Conservation (phyloP, 208 protist species). For the Trypanosoma cruzi region DNA sequence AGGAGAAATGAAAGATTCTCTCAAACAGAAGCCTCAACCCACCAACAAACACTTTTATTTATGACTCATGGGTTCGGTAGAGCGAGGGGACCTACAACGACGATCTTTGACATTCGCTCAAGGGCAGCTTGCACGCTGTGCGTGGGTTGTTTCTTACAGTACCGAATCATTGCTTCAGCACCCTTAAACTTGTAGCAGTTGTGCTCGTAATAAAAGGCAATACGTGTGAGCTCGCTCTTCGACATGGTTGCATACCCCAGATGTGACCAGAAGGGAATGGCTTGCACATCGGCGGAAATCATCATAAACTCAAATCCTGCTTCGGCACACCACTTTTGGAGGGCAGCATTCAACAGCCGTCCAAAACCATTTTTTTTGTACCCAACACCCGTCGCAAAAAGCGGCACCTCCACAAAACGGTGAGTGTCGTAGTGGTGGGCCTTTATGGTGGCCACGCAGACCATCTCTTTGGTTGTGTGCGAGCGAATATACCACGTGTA, state of each 20-base stretch:
- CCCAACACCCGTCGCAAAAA: constrained; percentile 85
- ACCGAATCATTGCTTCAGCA: constrained; percentile 84
- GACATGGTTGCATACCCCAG: constrained; percentile 81
- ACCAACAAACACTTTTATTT: not conserved
- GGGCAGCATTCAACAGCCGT: constrained; percentile 71
- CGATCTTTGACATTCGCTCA: constrained; percentile 47
- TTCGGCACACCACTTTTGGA: constrained; percentile 64
- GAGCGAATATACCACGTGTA: constrained; percentile 86
- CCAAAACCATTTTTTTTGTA: constrained; percentile 90
- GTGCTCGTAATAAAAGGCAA: constrained; percentile 89
- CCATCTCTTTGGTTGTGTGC: constrained; percentile 60
- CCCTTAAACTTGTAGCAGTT: constrained; percentile 87
- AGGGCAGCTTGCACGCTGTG: constrained; percentile 25
- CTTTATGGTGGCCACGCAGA: constrained; percentile 75
- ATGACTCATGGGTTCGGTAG: constrained; percentile 37
- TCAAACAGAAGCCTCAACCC: not conserved
- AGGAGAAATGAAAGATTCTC: not conserved
- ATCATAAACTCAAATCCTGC: constrained; percentile 79
- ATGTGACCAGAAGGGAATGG: constrained; percentile 81
- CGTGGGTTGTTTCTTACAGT: constrained; percentile 36
- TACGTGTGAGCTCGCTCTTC: constrained; percentile 63
- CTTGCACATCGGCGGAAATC: constrained; percentile 87
- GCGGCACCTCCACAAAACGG: constrained; percentile 84
- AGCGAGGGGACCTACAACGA: constrained; percentile 35
- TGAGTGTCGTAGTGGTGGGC: constrained; percentile 80